Conservation (phyloP, 148 eudicot species). For the Fagopyrum homotropicum region DNA sequence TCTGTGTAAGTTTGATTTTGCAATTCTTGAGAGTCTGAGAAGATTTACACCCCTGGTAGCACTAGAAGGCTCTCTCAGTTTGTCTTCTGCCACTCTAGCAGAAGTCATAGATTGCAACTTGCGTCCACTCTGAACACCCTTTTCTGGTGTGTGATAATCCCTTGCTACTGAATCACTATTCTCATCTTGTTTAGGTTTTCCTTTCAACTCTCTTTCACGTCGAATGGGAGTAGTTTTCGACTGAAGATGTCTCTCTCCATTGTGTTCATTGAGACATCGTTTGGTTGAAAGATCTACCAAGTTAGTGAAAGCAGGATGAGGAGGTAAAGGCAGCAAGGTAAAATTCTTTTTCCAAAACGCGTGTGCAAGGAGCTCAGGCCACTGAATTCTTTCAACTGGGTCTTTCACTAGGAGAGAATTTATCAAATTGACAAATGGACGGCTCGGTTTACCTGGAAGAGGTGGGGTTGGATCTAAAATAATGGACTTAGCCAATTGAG, state of each 20-base stretch:
- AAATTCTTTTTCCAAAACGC: constrained; percentile 74
- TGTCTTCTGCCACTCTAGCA: constrained; percentile 48
- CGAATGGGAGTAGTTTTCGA: constrained; percentile 32
- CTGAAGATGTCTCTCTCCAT: constrained; percentile 45
- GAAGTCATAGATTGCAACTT: constrained; percentile 51
- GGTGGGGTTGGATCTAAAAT: constrained; percentile 83
- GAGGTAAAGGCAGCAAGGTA: constrained; percentile 46
- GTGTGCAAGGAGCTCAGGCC: constrained; percentile 83
- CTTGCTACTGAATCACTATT: constrained; percentile 35
- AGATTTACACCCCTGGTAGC: constrained; percentile 63
- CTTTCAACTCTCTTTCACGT: constrained; percentile 24
- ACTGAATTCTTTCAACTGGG: constrained; percentile 91
- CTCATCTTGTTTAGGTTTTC: constrained; percentile 50
- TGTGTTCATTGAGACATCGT: constrained; percentile 63
- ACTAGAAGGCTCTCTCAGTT: constrained; percentile 40
- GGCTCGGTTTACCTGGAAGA: constrained; percentile 79
- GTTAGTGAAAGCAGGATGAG: constrained; percentile 71
- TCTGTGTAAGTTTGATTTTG: constrained; percentile 76
- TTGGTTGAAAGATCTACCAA: constrained; percentile 61
- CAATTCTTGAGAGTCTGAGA: constrained; percentile 89
- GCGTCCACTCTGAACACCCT: constrained; percentile 54
- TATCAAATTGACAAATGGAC: constrained; percentile 74
- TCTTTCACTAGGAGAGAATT: constrained; percentile 84
- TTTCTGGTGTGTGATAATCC: constrained; percentile 55
- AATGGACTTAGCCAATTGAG: constrained; percentile 77